A percentile compares a stretch with the other conserved stretches of the same genome.
Evolutionary conservation across 352 stramenopile genomes (phyloP).

Genomic region (Peronospora tabacina): DNA sequence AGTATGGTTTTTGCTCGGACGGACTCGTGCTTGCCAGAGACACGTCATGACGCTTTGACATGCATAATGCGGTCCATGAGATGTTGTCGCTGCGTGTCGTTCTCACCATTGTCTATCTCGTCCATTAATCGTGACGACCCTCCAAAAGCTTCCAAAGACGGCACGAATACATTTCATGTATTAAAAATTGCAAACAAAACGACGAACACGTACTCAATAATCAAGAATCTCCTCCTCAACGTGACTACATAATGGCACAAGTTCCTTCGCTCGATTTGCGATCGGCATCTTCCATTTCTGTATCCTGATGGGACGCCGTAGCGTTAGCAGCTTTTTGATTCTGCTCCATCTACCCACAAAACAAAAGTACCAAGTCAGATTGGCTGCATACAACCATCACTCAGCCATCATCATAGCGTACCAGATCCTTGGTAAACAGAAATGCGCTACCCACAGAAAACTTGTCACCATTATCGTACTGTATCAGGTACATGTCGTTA

Average conservation of each 20-base stretch:
- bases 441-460: constrained; percentile 35
- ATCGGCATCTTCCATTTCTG: constrained; percentile 21
- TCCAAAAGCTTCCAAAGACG: constrained; percentile 24
- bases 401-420: constrained; percentile 15
- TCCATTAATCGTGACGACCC: constrained; percentile 17
- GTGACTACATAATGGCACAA: constrained; percentile 27
- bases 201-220: constrained; percentile 9
- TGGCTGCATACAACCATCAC: neutral
- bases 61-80: constrained; percentile 79
- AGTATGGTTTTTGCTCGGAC: constrained; percentile 44
- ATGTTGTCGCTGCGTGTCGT: constrained; percentile 35
- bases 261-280: constrained; percentile 6
- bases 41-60: constrained; percentile 45
- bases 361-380: constrained; percentile 7
- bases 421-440: constrained; percentile 44
- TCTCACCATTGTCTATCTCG: constrained; percentile 16
- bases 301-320: constrained; percentile 11
- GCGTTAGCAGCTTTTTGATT: constrained; percentile 16
- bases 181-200: constrained; percentile 8
- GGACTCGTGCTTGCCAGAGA: constrained; percentile 49
- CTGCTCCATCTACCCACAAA: constrained; percentile 33
- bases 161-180: too few species aligned
- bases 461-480: constrained; percentile 55
- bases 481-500: constrained; percentile 38
- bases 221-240: constrained; percentile 9